Percentiles rank a stretch among this genome's conserved stretches.
Conservation (phyloP, 257 asterid species). For the Fraxinus anomala region DNA sequence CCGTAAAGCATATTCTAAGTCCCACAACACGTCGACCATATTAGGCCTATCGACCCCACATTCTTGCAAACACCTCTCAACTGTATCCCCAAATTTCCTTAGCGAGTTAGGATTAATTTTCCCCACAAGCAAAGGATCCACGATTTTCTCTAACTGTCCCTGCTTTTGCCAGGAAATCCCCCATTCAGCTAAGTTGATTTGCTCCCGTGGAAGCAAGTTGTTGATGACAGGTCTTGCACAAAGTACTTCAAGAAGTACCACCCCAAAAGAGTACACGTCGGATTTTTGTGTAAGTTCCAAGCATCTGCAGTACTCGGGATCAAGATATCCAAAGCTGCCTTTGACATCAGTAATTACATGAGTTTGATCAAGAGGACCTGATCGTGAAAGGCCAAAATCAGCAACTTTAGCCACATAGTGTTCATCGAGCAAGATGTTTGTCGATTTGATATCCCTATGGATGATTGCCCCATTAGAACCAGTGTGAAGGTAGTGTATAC, state of each 20-base stretch:
- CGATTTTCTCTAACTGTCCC: slow-evolving; percentile 43
- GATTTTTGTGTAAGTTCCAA: slow-evolving; percentile 51
- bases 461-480: slow-evolving; percentile 45
- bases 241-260: slow-evolving; percentile 63
- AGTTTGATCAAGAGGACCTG: slow-evolving; percentile 39
- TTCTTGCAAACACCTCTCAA: slow-evolving; percentile 54
- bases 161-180: slow-evolving; percentile 41
- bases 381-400: slow-evolving; percentile 64
- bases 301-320: slow-evolving; percentile 52
- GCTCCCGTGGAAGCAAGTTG: slow-evolving; percentile 35
- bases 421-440: slow-evolving; percentile 62
- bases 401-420: slow-evolving; percentile 59
- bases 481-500: slow-evolving; percentile 56
- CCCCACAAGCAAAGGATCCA: slow-evolving; percentile 56
- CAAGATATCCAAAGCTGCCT: slow-evolving; percentile 68
- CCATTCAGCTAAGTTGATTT: slow-evolving; percentile 64
- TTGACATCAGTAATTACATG: slow-evolving; percentile 53
- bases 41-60: slow-evolving; percentile 50
- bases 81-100: slow-evolving; percentile 53
- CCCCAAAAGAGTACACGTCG: slow-evolving; percentile 69
- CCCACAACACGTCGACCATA: slow-evolving; percentile 71
- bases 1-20: slow-evolving; percentile 49
- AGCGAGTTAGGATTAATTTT: slow-evolving; percentile 45
- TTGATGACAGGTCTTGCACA: slow-evolving; percentile 58
- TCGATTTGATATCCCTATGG: slow-evolving; percentile 67